These are phyloP conservation scores for Sphaerostilbella broomeana DNA, from an alignment of 2,329 filamentous ascomycete species.

Conservation along the genomic window DNA sequence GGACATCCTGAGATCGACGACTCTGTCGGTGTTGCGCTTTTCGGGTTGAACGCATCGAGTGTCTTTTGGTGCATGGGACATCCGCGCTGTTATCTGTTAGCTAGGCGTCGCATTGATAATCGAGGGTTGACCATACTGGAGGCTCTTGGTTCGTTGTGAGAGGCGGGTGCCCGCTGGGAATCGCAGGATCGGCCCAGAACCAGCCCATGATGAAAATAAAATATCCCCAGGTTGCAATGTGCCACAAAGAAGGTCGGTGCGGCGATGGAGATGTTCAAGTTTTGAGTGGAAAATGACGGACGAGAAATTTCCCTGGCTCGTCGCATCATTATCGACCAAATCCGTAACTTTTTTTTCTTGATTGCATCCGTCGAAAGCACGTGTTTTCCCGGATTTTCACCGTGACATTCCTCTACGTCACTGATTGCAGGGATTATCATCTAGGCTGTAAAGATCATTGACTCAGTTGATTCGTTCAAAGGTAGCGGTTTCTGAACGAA, in stretches of 20 bases:
- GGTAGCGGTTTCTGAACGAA: neutral
- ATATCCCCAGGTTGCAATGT: neutral
- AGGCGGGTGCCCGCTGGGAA: slow-evolving; percentile 28
- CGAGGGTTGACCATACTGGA: slow-evolving; percentile 23
- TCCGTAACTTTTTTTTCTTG: slow-evolving; percentile 9
- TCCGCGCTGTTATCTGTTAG: slow-evolving; percentile 35
- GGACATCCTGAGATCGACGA: slow-evolving; percentile 38
- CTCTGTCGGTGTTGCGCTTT: slow-evolving; percentile 17
- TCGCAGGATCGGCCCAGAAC: slow-evolving; percentile 52
- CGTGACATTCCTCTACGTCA: slow-evolving; percentile 18
- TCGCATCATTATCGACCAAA: slow-evolving; percentile 10
- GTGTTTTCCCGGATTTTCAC: slow-evolving; percentile 24
- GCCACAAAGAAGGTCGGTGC: neutral
- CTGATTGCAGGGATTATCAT: slow-evolving; percentile 2
- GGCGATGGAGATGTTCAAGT: slow-evolving; percentile 4
- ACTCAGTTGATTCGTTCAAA: neutral
- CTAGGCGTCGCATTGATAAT: neutral
- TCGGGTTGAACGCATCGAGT: slow-evolving; percentile 39
- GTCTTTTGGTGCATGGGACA: slow-evolving; percentile 55
- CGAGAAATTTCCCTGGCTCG: slow-evolving; percentile 14
- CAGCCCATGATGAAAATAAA: slow-evolving; percentile 45
- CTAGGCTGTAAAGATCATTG: neutral
- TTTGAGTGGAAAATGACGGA: neutral
- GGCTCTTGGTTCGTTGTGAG: slow-evolving; percentile 23
- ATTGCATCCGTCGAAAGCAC: slow-evolving; percentile 7